Evolutionary conservation across 2,329 filamentous ascomycete species (phyloP).

Genomic region (Microcyclosporella mali): DNA sequence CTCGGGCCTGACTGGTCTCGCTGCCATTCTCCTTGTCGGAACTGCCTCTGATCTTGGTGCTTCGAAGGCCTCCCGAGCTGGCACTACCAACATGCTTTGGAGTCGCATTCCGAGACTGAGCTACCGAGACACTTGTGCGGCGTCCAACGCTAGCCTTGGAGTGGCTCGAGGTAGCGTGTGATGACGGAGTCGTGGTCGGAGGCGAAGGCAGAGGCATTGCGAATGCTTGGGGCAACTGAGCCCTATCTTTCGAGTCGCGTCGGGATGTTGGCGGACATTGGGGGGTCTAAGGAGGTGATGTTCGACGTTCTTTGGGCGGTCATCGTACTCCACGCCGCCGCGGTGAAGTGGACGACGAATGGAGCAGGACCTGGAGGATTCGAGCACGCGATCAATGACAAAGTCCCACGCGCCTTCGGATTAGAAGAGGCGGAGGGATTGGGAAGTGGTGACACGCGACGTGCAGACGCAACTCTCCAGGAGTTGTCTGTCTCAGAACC

Average conservation of each 20-base stretch:
- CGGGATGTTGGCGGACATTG: not conserved
- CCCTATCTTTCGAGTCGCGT: not conserved
- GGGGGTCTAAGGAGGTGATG: not conserved
- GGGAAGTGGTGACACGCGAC: too few species aligned
- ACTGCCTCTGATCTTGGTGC: slow-evolving; percentile 20
- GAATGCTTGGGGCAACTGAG: not conserved
- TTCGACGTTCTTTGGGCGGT: not conserved
- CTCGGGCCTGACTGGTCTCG: slow-evolving; percentile 5
- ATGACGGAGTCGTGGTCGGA: slow-evolving; percentile 4
- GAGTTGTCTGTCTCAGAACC: too few species aligned
- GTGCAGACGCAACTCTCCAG: too few species aligned
- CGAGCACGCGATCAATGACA: too few species aligned
- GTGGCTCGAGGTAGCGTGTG: not conserved
- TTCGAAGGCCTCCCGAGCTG: slow-evolving; percentile 13
- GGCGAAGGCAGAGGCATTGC: slow-evolving; percentile 11
- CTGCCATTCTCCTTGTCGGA: slow-evolving; percentile 24
- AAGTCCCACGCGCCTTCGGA: too few species aligned
- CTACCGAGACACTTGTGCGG: slow-evolving; percentile 7
- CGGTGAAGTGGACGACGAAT: too few species aligned
- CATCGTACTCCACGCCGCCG: too few species aligned
- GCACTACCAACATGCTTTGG: slow-evolving; percentile 13
- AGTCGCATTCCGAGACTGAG: slow-evolving; percentile 15
- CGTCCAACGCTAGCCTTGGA: slow-evolving; percentile 2
- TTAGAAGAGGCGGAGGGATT: too few species aligned
- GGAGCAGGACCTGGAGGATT: too few species aligned